These are phyloP conservation scores for Scolecobasidium constrictum DNA, from an alignment of 2,329 filamentous ascomycete species.

Conservation along the genomic window DNA sequence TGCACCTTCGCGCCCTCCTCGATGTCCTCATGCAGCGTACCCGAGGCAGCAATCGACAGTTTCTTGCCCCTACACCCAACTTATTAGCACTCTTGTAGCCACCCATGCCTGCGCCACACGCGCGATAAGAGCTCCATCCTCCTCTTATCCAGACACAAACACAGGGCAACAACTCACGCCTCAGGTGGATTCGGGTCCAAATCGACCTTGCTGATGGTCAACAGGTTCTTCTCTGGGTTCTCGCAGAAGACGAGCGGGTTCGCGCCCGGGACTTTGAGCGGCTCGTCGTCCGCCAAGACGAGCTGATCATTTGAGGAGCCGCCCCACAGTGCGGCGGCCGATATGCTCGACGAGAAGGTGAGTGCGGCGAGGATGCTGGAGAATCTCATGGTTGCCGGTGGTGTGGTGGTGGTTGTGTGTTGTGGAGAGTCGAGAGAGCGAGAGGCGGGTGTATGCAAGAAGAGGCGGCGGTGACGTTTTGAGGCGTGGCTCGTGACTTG, in stretches of 20 bases:
- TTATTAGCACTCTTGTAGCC: too few species aligned
- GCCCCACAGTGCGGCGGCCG: not conserved
- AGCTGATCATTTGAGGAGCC: slow-evolving; percentile 2
- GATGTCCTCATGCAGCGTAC: slow-evolving; percentile 62
- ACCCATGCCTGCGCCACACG: too few species aligned
- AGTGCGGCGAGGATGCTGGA: too few species aligned
- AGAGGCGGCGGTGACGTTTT: too few species aligned
- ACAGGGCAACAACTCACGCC: slow-evolving; percentile 52
- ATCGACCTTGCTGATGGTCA: slow-evolving; percentile 70
- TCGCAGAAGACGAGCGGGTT: slow-evolving; percentile 76
- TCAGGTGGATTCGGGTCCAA: slow-evolving; percentile 75
- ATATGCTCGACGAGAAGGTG: too few species aligned
- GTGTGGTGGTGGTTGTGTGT: too few species aligned
- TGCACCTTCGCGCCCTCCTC: slow-evolving; percentile 70
- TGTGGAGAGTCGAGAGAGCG: too few species aligned
- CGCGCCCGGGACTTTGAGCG: slow-evolving; percentile 64
- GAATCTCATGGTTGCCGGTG: too few species aligned
- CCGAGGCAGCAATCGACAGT: slow-evolving; percentile 68
- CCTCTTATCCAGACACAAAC: too few species aligned
- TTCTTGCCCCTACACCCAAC: slow-evolving; percentile 53
- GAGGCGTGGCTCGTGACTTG: too few species aligned
- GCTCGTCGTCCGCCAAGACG: slow-evolving; percentile 20
- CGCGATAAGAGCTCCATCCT: too few species aligned
- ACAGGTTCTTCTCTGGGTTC: slow-evolving; percentile 57
- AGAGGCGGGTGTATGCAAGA: too few species aligned